A percentile compares a stretch with the other conserved stretches of the same genome.
Evolutionary conservation across 805 yeast genomes (phyloP).

Genomic region (Nakazawaea ambrosiae): DNA sequence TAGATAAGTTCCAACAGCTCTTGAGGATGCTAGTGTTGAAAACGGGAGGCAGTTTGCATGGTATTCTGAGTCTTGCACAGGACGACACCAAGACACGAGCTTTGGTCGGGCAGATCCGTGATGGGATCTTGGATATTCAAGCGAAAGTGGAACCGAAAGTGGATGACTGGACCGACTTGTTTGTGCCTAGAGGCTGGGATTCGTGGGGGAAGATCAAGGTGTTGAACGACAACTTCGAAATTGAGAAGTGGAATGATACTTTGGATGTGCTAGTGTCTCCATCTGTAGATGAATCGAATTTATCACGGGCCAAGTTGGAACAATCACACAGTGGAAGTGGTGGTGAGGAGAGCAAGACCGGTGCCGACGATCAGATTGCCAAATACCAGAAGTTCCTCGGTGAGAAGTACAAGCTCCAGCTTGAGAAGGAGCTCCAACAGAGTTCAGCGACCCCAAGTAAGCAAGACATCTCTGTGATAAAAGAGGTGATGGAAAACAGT

Average conservation of each 20-base stretch:
- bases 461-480: not conserved
- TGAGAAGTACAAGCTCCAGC: slow-evolving; percentile 3
- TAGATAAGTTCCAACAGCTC: slow-evolving; percentile 7
- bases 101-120: not conserved
- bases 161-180: slow-evolving; percentile 15
- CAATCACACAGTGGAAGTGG: not conserved
- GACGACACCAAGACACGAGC: not conserved
- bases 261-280: slow-evolving; percentile 15
- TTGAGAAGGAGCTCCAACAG: slow-evolving; percentile 11
- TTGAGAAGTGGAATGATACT: slow-evolving; percentile 21
- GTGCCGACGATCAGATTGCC: slow-evolving; percentile 1
- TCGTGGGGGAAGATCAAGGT: slow-evolving; percentile 42
- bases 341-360: too few relatives aligned
- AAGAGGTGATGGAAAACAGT: not conserved
- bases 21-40: slow-evolving; percentile 6
- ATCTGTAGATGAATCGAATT: slow-evolving; percentile 11
- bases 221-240: slow-evolving; percentile 26
- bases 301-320: too few relatives aligned
- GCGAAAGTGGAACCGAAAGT: too few relatives aligned
- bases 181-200: slow-evolving; percentile 46
- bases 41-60: slow-evolving; percentile 2
- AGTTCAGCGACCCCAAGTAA: not conserved
- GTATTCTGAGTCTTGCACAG: not conserved
- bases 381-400: slow-evolving; percentile 12
- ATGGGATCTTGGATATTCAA: too few relatives aligned